Evolutionary conservation across 164 flowering plant genomes (phyloP).

Genomic region (Paratinospora sagittata): DNA sequence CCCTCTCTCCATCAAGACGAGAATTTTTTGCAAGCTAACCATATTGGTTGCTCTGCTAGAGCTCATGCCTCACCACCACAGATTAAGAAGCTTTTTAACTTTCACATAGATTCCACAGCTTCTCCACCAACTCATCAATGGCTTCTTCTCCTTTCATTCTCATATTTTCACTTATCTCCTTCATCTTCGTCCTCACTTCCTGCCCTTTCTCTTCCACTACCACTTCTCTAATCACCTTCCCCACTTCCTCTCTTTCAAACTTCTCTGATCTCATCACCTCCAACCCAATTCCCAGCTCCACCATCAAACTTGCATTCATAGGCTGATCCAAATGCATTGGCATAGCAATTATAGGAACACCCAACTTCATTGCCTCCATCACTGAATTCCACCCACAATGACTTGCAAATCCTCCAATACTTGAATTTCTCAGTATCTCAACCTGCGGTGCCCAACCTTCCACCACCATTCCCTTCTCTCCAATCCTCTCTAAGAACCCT

Average conservation of each 20-base stretch:
- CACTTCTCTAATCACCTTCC: conserved; percentile 23
- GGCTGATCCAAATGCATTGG: conserved; percentile 48
- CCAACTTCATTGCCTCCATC: conserved; percentile 29
- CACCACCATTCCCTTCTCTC: conserved; percentile 27
- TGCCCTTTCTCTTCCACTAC: conserved; percentile 22
- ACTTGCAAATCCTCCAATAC: conserved; percentile 31
- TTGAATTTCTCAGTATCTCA: conserved; percentile 19
- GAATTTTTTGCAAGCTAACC: too few species aligned
- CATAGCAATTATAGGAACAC: conserved; percentile 37
- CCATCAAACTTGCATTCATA: conserved; percentile 30
- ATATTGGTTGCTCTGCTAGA: too few species aligned
- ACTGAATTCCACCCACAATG: conserved; percentile 37
- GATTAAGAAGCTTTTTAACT: background rate
- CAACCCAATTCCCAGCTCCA: conserved; percentile 29
- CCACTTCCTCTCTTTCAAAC: conserved; percentile 20
- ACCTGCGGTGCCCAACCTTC: conserved; percentile 33
- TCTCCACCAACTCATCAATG: conserved; percentile 18
- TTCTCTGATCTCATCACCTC: conserved; percentile 24
- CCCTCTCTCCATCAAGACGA: too few species aligned
- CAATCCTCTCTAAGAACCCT: conserved; percentile 23
- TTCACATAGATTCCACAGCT: background rate
- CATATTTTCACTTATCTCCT: conserved; percentile 19
- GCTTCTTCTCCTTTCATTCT: conserved; percentile 19
- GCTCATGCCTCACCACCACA: too few species aligned
- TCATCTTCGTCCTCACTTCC: conserved; percentile 17